Conservation (phyloP, 225 moss, liverwort and hornwort species). For the Takakia lepidozioides region DNA sequence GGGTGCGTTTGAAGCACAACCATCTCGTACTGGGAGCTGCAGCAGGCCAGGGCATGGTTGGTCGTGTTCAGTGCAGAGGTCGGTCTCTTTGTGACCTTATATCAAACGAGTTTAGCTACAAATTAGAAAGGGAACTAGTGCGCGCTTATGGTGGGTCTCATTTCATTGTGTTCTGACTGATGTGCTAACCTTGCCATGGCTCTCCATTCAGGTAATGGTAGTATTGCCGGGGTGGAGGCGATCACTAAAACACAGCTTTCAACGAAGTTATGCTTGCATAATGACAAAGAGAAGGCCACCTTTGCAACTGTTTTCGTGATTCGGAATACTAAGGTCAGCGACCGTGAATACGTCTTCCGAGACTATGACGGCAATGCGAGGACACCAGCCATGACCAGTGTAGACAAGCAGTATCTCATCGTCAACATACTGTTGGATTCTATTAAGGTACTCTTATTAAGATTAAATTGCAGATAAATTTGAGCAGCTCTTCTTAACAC, state of each 20-base stretch:
- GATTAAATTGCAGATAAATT: neutral
- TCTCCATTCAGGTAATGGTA: conserved; percentile 9
- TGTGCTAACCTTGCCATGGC: no score
- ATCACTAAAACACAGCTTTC: conserved; percentile 6
- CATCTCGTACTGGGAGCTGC: conserved; percentile 21
- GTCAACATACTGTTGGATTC: conserved; percentile 32
- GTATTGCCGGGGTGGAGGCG: conserved; percentile 1
- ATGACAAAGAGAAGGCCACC: conserved; percentile 14
- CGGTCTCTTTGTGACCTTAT: neutral
- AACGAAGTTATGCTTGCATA: conserved; percentile 10
- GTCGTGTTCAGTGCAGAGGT: conserved; percentile 38
- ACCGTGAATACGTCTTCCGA: neutral
- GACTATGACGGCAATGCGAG: conserved; percentile 5
- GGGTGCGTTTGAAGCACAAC: conserved; percentile 16
- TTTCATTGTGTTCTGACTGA: neutral
- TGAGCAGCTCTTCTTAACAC: no score
- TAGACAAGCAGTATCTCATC: conserved; percentile 10
- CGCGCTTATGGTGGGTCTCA: neutral
- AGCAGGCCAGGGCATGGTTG: conserved; percentile 26
- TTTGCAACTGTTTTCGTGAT: conserved; percentile 27
- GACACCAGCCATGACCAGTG: conserved; percentile 1
- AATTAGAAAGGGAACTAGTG: no score
- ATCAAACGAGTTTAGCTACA: neutral
- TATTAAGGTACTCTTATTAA: conserved; percentile 15
- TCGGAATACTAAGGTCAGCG: conserved; percentile 2